Percentiles rank a stretch among this genome's conserved stretches.
Conservation (phyloP, 768 basidiomycete genomes). For the Leccinum rimulosum region DNA sequence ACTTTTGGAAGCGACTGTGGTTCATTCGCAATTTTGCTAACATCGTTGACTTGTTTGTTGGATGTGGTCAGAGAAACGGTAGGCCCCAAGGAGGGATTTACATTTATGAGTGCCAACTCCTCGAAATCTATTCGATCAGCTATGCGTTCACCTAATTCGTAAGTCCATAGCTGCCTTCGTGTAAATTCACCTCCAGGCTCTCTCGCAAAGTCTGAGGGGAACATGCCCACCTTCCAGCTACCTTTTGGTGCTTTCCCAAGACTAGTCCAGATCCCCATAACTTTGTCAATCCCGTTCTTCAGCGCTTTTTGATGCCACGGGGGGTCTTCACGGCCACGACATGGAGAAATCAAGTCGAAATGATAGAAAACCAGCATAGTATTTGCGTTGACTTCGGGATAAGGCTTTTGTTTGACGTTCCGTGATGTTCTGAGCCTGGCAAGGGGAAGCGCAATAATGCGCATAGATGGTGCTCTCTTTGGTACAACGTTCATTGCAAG, state of each 20-base stretch:
- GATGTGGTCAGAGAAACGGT: conserved; percentile 30
- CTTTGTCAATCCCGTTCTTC: conserved; percentile 53
- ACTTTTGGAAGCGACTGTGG: conserved; percentile 12
- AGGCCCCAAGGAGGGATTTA: conserved; percentile 72
- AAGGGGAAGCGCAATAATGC: conserved; percentile 49
- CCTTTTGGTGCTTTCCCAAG: conserved; percentile 65
- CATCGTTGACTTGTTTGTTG: conserved; percentile 17
- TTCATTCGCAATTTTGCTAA: conserved; percentile 9
- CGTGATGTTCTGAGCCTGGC: conserved; percentile 21
- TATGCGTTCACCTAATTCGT: conserved; percentile 62
- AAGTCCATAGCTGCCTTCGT: conserved; percentile 50
- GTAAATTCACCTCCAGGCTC: conserved; percentile 2
- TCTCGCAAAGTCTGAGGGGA: conserved; percentile 5
- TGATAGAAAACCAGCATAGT: conserved; percentile 43
- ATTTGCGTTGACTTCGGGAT: conserved; percentile 10
- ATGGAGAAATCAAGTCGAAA: conserved; percentile 29
- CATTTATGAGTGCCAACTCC: conserved; percentile 68
- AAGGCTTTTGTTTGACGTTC: conserved; percentile 6
- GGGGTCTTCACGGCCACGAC: conserved; percentile 35
- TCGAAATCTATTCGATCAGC: conserved; percentile 77
- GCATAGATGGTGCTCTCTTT: conserved; percentile 33
- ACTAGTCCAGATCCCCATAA: conserved; percentile 55
- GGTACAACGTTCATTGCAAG: conserved; percentile 14
- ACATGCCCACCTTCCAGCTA: conserved; percentile 65
- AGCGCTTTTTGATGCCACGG: conserved; percentile 25